phyloP scores from a whole-genome alignment of 306 rosid species.

The Ormosia emarginata region DNA sequence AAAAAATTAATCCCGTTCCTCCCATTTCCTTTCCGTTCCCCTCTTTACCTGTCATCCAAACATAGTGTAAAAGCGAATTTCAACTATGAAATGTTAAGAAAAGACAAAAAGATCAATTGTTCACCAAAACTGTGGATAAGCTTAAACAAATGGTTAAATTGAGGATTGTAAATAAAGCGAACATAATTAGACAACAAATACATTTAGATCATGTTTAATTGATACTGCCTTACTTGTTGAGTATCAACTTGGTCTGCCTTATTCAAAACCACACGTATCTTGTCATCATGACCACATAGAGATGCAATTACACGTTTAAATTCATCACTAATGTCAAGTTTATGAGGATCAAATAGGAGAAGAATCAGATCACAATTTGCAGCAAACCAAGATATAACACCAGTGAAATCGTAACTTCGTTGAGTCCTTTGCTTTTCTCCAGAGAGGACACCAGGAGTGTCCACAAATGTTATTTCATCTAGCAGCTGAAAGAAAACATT shows the following conservation, averaged over 20 bases:
- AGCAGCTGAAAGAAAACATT: slow-evolving; percentile 52
- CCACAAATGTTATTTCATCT: slow-evolving; percentile 85
- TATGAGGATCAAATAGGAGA: slow-evolving; percentile 90
- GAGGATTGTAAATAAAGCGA: neutral
- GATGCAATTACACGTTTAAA: slow-evolving; percentile 81
- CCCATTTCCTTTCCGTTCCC: no score
- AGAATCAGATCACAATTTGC: slow-evolving; percentile 94
- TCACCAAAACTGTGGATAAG: neutral
- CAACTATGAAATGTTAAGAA: neutral
- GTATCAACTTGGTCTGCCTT: slow-evolving; percentile 99
- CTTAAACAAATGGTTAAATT: neutral
- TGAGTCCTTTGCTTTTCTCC: slow-evolving; percentile 98
- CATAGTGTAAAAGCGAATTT: neutral
- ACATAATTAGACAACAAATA: neutral
- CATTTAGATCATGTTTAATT: neutral
- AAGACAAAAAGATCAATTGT: neutral
- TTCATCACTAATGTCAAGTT: slow-evolving; percentile 91
- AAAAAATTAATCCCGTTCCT: no score
- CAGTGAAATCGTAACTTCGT: slow-evolving; percentile 92
- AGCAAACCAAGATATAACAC: slow-evolving; percentile 97
- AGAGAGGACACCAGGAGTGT: slow-evolving; percentile 96
- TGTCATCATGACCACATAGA: slow-evolving; percentile 83
- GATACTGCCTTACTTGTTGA: slow-evolving; percentile 66
- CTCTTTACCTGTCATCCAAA: no score
- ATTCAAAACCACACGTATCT: slow-evolving; percentile 92